These are phyloP conservation scores for Juncus effusus DNA, from an alignment of 176 grass and related monocot genomes.

Conservation along the genomic window DNA sequence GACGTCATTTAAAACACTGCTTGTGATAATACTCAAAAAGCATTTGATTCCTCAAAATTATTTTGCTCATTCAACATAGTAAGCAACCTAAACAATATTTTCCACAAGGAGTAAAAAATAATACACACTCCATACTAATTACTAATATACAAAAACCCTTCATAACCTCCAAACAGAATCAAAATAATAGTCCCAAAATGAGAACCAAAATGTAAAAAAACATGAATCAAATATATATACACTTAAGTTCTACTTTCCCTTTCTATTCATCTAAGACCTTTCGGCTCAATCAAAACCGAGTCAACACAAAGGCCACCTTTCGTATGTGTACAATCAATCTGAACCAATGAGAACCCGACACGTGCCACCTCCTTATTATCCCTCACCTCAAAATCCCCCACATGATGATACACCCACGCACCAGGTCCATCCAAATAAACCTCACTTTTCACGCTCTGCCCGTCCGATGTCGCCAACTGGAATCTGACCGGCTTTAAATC, in stretches of 20 bases:
- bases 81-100: no score
- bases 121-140: conserved; percentile 1
- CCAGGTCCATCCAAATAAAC: conserved; percentile 67
- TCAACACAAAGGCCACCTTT: conserved; percentile 92
- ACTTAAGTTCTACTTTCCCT: no score
- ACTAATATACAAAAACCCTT: neutral
- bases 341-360: conserved; percentile 69
- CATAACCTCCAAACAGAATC: neutral
- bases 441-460: conserved; percentile 70
- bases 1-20: no score
- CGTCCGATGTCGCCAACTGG: conserved; percentile 73
- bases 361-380: conserved; percentile 29
- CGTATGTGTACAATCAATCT: conserved; percentile 96
- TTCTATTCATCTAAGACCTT: conserved; percentile 25
- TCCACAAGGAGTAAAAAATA: no score
- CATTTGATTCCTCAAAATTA: no score
- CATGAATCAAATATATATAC: neutral
- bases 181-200: no score
- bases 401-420: conserved; percentile 70
- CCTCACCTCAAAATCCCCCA: conserved; percentile 68
- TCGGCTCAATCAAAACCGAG: conserved; percentile 63
- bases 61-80: no score
- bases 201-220: neutral
- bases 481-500: conserved; percentile 81
- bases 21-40: no score